Base-by-base conservation (phyloP, 148 eudicot species). In the Euryodendron excelsum region DNA sequence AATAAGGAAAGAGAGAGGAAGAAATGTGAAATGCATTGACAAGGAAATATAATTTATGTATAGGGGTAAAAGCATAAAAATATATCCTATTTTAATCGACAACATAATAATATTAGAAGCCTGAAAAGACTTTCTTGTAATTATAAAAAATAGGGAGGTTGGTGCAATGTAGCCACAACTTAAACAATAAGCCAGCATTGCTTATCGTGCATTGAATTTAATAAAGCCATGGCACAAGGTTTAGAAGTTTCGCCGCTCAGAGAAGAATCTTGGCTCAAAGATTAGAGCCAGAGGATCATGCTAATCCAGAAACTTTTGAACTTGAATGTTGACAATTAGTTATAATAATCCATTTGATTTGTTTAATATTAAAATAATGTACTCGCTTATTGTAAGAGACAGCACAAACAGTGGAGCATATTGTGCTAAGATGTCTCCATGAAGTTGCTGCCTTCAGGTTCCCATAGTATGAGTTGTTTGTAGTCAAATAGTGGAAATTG, bases 231-330 rank as follows among this genome's bases (percentile, higher is more conserved):
- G 25, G 77, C 80, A 78, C 81, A 80, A 73, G 61, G 58, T 84
- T 84, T 84, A 87, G 90, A 89, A 89, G 89, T 75, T 89, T 89
- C 90, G 74, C 78, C 25, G 58, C 74, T 69, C 83, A 81, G 86
- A 80, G 56, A 48, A 83, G 91, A 88, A 82, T 88, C 91, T 82
- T 48, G 79, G 80, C 77, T 58, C 82, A 50, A 56, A 86, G 80
- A 80, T 78, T 78, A 27, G 73, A 47, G 67, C 41, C 21, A 50
- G 13, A 13, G 3, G 20, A 48, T 27, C 39, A 62, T 70, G 75
- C 2, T 72, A 79, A 68, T 67, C 15, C 10, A 31, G 7, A 74
- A 75, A 62, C 25, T 72, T 15, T n/a, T 65, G 41, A 33, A 15
- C 15, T 23, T 37, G 27, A 34, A 71, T 28, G 62, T 65, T 55